Evolutionary conservation across 1,139 yeast genomes (phyloP), one percentile per base, ranked within the genome.

Genomic region (Maudiozyma humilis): DNA sequence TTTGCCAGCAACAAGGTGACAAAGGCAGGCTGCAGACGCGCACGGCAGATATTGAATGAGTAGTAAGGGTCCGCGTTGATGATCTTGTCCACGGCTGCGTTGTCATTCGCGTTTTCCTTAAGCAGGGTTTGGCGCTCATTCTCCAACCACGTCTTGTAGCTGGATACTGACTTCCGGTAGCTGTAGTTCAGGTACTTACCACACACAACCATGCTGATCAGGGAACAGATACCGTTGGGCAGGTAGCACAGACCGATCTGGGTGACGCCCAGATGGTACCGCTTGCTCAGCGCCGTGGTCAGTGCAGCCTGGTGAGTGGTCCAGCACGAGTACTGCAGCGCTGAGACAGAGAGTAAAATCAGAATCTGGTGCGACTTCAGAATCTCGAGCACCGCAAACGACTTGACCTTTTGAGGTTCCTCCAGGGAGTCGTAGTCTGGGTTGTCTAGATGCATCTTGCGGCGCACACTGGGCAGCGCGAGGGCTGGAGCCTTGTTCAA

Each of bases 261-360:
- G 16, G 76, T 65, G 1, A 78, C 73, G 2, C 69, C 51, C 47
- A 75, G 75, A 3, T 69, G 66, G 51, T 83, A 83, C 7, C 64
- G 49, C 7, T 64, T 59, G 8, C 75, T 62, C 19, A 84, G 61
- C 4, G 72, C 62, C 0, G 82, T 72, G 0, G 89, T 73, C 45
- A 82, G 62, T 0, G 86, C 72, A 0, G 93, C 81, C 46, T 81
- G 70, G 32, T 77, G 69, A 65, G 80, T 72, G 14, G 80, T 76
- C 88, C 89, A 84, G 3, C 75, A 64, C 0, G 87, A 70, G 57
- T 78, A 83, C 48, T 76, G 76, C 6, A 84, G 50, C 0, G 84
- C 77, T 2, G 76, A 73, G 0, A 86, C 82, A 3, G 78, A 47
- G 18, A 75, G 50, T 8, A 69, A 44, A 10, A 72, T 41, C 44